A percentile compares a stretch with the other conserved stretches of the same genome.
phyloP scores from a whole-genome alignment of 257 asterid genomes.

The Striga asiatica region DNA sequence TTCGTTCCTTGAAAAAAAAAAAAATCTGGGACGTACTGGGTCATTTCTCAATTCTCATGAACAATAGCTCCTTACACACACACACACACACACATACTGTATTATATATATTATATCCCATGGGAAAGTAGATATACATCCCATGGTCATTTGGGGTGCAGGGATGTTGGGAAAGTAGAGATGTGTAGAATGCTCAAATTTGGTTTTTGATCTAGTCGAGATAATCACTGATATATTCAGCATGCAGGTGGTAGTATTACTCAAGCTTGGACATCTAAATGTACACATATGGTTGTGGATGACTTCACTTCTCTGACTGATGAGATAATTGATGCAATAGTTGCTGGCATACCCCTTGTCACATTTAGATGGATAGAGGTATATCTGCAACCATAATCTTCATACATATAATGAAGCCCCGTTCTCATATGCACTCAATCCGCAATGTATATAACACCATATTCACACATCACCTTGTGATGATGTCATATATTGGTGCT shows the following conservation, averaged over 20 bases:
- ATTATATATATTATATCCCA: no score
- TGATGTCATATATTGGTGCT: background rate
- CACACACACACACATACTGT: no score
- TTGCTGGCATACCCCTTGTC: slow-evolving; percentile 49
- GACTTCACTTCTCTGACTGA: slow-evolving; percentile 40
- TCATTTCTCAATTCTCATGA: no score
- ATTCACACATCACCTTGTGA: background rate
- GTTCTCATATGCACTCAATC: background rate
- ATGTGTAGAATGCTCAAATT: background rate
- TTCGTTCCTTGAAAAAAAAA: no score
- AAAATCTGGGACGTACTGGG: no score
- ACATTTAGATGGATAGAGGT: slow-evolving; percentile 74
- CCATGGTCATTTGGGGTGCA: background rate
- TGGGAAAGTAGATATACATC: no score
- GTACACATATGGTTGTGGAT: slow-evolving; percentile 79
- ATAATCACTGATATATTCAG: slow-evolving; percentile 11
- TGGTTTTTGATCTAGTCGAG: slow-evolving; percentile 7
- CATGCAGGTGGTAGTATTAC: slow-evolving; percentile 54
- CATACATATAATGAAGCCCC: background rate
- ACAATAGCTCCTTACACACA: no score
- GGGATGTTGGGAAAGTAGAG: background rate
- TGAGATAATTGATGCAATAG: slow-evolving; percentile 51
- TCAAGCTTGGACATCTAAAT: slow-evolving; percentile 48
- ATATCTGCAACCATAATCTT: slow-evolving; percentile 12
- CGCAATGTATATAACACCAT: background rate